Evolutionary conservation across 768 basidiomycete species (phyloP).

Genomic region (Mycena albidolilacea): DNA sequence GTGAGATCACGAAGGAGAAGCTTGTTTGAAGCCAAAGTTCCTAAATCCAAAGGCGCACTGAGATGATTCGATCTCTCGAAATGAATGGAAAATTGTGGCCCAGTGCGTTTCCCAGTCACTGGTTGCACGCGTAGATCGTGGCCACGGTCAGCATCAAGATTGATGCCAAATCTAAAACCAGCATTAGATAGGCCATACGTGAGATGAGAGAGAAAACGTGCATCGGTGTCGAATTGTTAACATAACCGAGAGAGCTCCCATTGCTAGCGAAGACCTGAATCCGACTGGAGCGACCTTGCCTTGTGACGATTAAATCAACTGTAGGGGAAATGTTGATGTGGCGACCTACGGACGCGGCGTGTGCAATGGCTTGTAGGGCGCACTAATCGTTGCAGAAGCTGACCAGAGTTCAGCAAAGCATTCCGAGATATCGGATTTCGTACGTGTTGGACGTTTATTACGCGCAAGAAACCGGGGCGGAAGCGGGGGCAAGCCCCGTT

Average conservation of each 20-base stretch:
- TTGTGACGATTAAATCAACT: background rate
- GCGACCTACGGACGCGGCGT: constrained; percentile 25
- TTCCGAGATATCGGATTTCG: background rate
- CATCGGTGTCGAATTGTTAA: constrained; percentile 21
- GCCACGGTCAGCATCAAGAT: background rate
- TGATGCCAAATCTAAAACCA: constrained; percentile 17
- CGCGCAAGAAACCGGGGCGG: constrained; percentile 28
- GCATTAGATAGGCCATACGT: background rate
- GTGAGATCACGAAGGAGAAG: background rate
- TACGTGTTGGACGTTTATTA: constrained; percentile 14
- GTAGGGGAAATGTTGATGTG: no score
- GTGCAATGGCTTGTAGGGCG: constrained; percentile 11
- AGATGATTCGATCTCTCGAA: background rate
- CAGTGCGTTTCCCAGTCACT: background rate
- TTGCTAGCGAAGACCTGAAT: constrained; percentile 32
- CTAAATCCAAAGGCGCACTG: background rate
- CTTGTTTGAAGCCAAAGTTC: constrained; percentile 10
- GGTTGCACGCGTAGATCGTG: constrained; percentile 21
- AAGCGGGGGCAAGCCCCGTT: constrained; percentile 35
- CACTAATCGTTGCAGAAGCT: constrained; percentile 24
- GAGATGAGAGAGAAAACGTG: background rate
- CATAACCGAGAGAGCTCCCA: constrained; percentile 30
- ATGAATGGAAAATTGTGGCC: constrained; percentile 11
- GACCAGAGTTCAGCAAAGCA: background rate
- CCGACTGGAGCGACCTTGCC: constrained; percentile 10